These are phyloP conservation scores for Diaporthe nobilis DNA, from an alignment of 2,329 filamentous ascomycete species.

Conservation along the genomic window DNA sequence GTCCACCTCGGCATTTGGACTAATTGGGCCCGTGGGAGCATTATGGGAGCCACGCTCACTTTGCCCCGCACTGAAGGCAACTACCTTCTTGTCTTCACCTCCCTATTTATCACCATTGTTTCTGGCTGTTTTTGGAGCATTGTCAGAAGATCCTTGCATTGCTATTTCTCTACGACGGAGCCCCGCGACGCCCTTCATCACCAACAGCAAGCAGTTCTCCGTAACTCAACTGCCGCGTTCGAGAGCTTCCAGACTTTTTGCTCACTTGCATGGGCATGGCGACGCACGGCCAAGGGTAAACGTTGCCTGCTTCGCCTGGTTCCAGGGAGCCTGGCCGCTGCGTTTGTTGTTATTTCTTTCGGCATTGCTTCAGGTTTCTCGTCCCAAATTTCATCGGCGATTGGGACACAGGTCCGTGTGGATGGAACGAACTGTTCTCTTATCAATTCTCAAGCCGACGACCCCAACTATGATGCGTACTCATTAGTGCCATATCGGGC, in stretches of 20 bases:
- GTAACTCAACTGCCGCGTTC: neutral
- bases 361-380: constrained; percentile 17
- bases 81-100: constrained; percentile 52
- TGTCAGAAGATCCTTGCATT: no score
- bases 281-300: no score
- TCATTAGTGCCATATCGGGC: neutral
- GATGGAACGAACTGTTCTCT: constrained; percentile 31
- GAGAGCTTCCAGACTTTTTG: constrained; percentile 1
- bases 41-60: constrained; percentile 52
- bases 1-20: constrained; percentile 51
- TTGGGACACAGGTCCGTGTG: constrained; percentile 25
- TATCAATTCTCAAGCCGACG: neutral
- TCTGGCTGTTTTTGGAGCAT: no score
- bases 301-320: neutral
- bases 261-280: constrained; percentile 19
- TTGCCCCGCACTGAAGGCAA: constrained; percentile 48
- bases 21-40: constrained; percentile 49
- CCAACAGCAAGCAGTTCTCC: constrained; percentile 44
- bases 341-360: constrained; percentile 4
- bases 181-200: constrained; percentile 46
- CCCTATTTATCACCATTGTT: no score
- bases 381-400: constrained; percentile 2
- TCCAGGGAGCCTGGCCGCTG: neutral
- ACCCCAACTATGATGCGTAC: neutral
- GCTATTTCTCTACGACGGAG: no score